A percentile compares a stretch with the other conserved stretches of the same genome.
These are phyloP conservation scores for Ascochyta pisi DNA, from an alignment of 2,329 filamentous ascomycete species.

Conservation along the genomic window DNA sequence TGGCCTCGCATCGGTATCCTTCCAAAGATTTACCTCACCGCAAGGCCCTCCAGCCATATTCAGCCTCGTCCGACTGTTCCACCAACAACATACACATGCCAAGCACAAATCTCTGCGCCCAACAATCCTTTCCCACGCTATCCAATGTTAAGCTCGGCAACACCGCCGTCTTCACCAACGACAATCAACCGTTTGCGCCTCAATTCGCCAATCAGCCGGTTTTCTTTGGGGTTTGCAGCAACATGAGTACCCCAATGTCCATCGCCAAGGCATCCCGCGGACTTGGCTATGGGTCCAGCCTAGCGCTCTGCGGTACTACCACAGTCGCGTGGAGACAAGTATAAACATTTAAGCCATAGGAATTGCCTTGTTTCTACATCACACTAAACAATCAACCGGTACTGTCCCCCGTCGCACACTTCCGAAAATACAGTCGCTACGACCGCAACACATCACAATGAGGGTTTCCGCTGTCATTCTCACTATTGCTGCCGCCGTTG, in stretches of 20 bases:
- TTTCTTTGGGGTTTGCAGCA: slow-evolving; percentile 15
- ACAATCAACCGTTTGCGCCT: neutral
- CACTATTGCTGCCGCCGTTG: slow-evolving; percentile 19
- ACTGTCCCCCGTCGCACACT: slow-evolving; percentile 1
- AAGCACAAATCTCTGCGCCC: slow-evolving; percentile 1
- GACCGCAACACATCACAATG: slow-evolving; percentile 18
- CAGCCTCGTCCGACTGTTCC: neutral
- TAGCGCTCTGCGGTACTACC: slow-evolving; percentile 5
- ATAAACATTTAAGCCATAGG: slow-evolving; percentile 20
- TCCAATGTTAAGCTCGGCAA: neutral
- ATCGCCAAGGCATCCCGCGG: slow-evolving; percentile 31
- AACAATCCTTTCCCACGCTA: neutral
- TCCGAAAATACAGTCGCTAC: neutral
- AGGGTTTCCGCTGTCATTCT: slow-evolving; percentile 27
- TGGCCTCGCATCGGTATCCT: neutral
- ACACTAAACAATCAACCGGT: slow-evolving; percentile 7
- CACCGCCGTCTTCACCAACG: neutral
- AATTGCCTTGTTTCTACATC: slow-evolving; percentile 3
- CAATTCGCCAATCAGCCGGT: slow-evolving; percentile 7
- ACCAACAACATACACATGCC: slow-evolving; percentile 2
- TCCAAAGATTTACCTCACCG: neutral
- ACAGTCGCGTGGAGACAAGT: slow-evolving; percentile 4
- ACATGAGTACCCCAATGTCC: slow-evolving; percentile 37
- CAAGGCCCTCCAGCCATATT: neutral
- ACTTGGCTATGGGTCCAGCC: slow-evolving; percentile 32